These are phyloP conservation scores for Carpinus viminea DNA, from an alignment of 306 rosid species.

Conservation along the genomic window DNA sequence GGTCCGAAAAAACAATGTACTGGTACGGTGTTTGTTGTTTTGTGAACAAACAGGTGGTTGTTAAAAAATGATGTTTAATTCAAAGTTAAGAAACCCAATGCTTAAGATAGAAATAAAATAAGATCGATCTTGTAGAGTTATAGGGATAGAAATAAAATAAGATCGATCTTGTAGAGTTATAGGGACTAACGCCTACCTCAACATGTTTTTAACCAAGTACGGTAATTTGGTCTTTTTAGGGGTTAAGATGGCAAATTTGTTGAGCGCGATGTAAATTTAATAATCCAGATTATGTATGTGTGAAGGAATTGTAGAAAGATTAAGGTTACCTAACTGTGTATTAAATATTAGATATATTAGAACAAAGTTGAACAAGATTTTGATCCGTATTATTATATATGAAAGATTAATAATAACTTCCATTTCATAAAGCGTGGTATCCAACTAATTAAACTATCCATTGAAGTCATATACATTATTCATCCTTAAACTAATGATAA, in stretches of 20 bases:
- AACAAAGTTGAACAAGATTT: too few species aligned
- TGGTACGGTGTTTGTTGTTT: constrained; percentile 14
- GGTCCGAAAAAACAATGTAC: background rate
- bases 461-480: too few species aligned
- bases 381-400: too few species aligned
- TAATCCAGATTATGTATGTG: background rate
- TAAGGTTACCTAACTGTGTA: too few species aligned
- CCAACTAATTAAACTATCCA: too few species aligned
- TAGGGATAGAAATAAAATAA: constrained; percentile 11
- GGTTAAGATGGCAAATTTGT: too few species aligned
- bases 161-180: background rate
- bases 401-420: too few species aligned
- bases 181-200: background rate
- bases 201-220: background rate
- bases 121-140: background rate
- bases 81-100: constrained; percentile 43
- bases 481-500: too few species aligned
- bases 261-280: too few species aligned
- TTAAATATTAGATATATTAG: background rate
- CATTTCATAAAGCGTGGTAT: too few species aligned
- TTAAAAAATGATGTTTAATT: constrained; percentile 37
- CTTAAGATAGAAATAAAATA: constrained; percentile 13
- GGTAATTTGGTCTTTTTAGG: too few species aligned
- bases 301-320: background rate
- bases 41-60: constrained; percentile 33